Conservation (phyloP, 228 moss, liverwort and hornwort species). For the Sphagnum fallax region DNA sequence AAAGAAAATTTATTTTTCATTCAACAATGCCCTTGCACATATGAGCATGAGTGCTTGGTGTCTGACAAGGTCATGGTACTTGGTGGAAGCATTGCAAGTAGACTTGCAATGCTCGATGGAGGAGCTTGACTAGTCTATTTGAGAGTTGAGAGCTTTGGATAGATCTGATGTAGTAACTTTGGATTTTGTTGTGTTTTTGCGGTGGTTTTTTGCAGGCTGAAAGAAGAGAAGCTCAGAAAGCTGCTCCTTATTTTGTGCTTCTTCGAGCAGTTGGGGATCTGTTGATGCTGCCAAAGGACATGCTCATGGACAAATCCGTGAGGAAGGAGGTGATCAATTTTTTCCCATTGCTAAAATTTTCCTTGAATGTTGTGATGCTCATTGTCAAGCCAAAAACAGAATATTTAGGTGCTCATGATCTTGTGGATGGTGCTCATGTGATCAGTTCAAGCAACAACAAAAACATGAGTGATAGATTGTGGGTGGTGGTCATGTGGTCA, state of each 20-base stretch:
- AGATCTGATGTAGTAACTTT: too few species aligned
- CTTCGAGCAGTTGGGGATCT: conserved; percentile 44
- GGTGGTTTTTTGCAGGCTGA: conserved; percentile 60
- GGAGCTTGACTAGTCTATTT: too few species aligned
- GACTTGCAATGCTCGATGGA: too few species aligned
- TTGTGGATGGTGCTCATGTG: too few species aligned
- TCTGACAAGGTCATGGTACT: too few species aligned
- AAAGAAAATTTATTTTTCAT: too few species aligned
- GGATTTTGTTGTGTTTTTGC: conserved; percentile 3
- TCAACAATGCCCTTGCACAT: too few species aligned
- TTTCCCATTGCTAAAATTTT: neutral
- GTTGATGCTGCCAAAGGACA: conserved; percentile 49
- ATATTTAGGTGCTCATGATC: neutral
- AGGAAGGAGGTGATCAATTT: conserved; percentile 29
- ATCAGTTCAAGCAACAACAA: too few species aligned
- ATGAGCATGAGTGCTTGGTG: neutral
- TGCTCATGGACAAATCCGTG: conserved; percentile 46
- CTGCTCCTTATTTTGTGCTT: conserved; percentile 39
- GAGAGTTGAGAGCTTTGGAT: too few species aligned
- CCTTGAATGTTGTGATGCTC: neutral
- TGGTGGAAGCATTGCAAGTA: too few species aligned
- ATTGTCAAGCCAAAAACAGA: neutral
- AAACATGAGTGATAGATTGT: too few species aligned
- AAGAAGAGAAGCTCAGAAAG: conserved; percentile 71
- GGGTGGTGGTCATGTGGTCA: too few species aligned